Percentiles rank a stretch among this genome's conserved stretches.
These are phyloP conservation scores for Petunia secreta DNA, from an alignment of 257 asterid genomes.

Conservation along the genomic window DNA sequence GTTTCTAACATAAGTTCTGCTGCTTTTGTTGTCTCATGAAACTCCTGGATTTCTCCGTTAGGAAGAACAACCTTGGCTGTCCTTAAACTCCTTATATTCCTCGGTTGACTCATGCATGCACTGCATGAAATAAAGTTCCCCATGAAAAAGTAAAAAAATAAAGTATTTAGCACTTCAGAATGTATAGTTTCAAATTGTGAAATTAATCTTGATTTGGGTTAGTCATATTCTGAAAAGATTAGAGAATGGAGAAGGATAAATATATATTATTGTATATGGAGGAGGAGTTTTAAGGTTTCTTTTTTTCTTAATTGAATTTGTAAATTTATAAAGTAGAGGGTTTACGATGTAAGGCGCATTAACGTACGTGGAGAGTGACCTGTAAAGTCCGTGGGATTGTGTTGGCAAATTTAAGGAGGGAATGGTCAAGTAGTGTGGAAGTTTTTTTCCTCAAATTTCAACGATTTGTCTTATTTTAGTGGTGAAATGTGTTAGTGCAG, in stretches of 20 bases:
- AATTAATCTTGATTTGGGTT: background rate
- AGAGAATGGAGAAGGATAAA: background rate
- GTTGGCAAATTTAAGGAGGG: background rate
- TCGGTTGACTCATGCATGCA: constrained; percentile 29
- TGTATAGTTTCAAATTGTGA: background rate
- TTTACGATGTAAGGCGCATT: background rate
- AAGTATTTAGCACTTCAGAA: background rate
- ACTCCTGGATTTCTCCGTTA: constrained; percentile 61
- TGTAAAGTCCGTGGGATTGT: constrained; percentile 9
- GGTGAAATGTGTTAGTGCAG: constrained; percentile 4
- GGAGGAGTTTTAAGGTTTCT: no score
- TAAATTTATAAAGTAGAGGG: background rate
- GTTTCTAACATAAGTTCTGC: constrained; percentile 80
- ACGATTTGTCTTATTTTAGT: background rate
- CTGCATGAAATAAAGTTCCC: constrained; percentile 66
- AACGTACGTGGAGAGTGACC: constrained; percentile 1
- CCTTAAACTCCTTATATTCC: constrained; percentile 34
- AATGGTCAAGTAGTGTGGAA: background rate
- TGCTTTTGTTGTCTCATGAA: constrained; percentile 60
- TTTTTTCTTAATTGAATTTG: no score
- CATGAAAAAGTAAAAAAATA: constrained; percentile 34
- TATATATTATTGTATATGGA: no score
- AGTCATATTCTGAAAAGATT: background rate
- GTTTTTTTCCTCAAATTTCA: background rate
- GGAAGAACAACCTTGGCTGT: constrained; percentile 65